A percentile compares a stretch with the other conserved stretches of the same genome.
These are phyloP conservation scores for Corchorus capsularis DNA, from an alignment of 345 rosid genomes.

Conservation along the genomic window DNA sequence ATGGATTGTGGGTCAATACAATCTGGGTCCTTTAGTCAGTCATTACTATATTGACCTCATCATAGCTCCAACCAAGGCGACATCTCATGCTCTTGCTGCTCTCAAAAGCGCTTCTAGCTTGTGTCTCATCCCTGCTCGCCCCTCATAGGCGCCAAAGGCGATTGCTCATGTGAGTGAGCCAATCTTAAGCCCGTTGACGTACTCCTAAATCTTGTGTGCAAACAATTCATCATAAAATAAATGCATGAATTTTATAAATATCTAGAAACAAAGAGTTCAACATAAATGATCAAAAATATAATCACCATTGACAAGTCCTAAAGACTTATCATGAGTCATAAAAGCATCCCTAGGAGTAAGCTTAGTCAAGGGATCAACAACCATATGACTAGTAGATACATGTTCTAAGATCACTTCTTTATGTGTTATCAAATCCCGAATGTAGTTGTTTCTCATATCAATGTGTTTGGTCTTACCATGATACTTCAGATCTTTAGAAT, in stretches of 20 bases:
- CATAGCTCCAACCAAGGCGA: not conserved
- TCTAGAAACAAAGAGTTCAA: not conserved
- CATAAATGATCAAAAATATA: not conserved
- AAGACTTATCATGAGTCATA: not conserved
- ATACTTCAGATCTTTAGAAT: not conserved
- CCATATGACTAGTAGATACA: not conserved
- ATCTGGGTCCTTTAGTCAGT: too few species aligned
- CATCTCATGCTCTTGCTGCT: too few species aligned
- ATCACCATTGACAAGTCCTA: not conserved
- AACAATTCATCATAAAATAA: not conserved
- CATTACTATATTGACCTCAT: too few species aligned
- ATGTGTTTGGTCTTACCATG: slow-evolving; percentile 12
- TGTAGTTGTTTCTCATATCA: not conserved
- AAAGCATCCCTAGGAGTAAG: not conserved
- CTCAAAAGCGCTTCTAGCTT: too few species aligned
- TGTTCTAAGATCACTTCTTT: not conserved
- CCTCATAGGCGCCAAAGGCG: not conserved
- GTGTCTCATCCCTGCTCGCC: not conserved
- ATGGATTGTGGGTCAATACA: not conserved
- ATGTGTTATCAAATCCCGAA: not conserved
- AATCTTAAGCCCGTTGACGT: not conserved
- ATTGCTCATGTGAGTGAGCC: not conserved
- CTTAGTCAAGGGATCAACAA: not conserved
- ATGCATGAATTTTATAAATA: not conserved
- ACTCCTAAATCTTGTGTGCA: not conserved